Evolutionary conservation across 345 rosid species (phyloP).

Genomic region (Physaria fendleri): DNA sequence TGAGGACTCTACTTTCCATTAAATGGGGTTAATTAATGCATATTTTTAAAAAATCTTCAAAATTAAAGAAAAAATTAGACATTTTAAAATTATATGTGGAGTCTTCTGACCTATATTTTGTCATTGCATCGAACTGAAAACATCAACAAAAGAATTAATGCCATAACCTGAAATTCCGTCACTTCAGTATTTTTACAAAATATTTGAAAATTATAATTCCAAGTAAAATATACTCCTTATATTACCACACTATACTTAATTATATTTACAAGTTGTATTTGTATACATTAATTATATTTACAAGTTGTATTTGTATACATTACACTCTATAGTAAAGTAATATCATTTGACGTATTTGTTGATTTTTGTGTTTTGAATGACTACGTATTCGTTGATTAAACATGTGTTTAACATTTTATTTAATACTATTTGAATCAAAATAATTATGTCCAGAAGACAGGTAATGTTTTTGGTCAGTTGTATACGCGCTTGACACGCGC

Average conservation of each 20-base stretch:
- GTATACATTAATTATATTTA: no score
- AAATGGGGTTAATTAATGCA: background rate
- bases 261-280: background rate
- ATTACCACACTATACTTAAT: background rate
- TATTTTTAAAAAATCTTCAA: background rate
- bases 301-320: no score
- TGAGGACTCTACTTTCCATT: background rate
- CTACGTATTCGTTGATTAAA: no score
- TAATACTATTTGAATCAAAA: no score
- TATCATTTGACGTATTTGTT: background rate
- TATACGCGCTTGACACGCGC: no score
- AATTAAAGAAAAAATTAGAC: no score
- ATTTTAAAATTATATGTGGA: background rate
- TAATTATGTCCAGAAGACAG: no score
- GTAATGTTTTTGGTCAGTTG: no score
- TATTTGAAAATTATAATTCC: background rate
- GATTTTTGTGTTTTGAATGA: no score
- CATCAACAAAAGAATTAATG: background rate
- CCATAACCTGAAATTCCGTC: background rate
- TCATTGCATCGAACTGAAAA: background rate
- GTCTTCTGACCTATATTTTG: slow-evolving; percentile 12
- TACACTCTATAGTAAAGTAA: background rate
- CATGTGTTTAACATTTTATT: no score
- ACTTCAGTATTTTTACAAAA: background rate
- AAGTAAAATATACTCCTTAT: background rate